Evolutionary conservation across 129 eudicot species (phyloP).

Genomic region (Oenanthe sinensis): DNA sequence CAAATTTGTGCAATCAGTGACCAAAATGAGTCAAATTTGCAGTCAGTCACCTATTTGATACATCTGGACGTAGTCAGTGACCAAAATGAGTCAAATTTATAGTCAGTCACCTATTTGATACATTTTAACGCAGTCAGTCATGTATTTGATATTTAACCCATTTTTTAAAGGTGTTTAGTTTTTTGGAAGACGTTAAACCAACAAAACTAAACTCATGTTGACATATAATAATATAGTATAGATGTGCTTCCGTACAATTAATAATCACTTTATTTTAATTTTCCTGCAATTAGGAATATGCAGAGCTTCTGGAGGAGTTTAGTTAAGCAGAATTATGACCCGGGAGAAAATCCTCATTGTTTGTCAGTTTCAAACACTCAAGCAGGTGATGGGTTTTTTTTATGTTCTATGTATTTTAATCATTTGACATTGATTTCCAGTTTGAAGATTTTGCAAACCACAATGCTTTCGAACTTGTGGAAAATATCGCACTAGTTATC

Average conservation of each 20-base stretch:
- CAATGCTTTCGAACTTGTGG: constrained; percentile 77
- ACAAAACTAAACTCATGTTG: too few relatives aligned
- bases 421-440: constrained; percentile 14
- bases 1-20: too few relatives aligned
- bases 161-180: too few relatives aligned
- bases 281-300: constrained; percentile 53
- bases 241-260: not conserved
- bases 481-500: constrained; percentile 61
- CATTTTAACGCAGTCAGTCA: too few relatives aligned
- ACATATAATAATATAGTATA: too few relatives aligned
- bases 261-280: not conserved
- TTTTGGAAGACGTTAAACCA: too few relatives aligned
- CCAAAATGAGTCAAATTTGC: too few relatives aligned
- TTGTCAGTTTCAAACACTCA: not conserved
- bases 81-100: too few relatives aligned
- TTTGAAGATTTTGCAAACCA: constrained; percentile 99
- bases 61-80: too few relatives aligned
- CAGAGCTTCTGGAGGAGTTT: constrained; percentile 77
- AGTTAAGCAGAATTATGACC: constrained; percentile 78
- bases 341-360: constrained; percentile 69
- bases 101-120: too few relatives aligned
- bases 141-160: too few relatives aligned
- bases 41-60: too few relatives aligned
- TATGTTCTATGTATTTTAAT: not conserved
- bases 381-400: not conserved